Evolutionary conservation across 257 asterid species (phyloP).

Genomic region (Forsythia suspensa): DNA sequence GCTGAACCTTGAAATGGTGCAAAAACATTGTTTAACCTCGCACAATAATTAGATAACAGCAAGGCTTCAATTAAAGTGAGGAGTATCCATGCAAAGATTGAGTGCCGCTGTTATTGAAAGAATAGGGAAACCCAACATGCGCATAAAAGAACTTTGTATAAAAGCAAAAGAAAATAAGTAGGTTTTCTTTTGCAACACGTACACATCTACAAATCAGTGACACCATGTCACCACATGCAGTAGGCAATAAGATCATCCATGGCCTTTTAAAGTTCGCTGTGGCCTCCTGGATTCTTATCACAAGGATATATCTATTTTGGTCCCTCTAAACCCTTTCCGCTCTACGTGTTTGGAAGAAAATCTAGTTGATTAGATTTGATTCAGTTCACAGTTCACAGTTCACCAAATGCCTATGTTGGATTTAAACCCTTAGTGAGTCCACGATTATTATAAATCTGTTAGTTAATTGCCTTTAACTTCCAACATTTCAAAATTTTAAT

Average conservation of each 20-base stretch:
- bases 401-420: neutral
- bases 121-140: neutral
- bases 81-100: neutral
- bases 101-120: neutral
- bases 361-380: neutral
- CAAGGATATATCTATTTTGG: neutral
- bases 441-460: neutral
- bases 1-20: neutral
- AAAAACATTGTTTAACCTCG: neutral
- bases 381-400: neutral
- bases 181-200: neutral
- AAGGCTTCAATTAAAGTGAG: neutral
- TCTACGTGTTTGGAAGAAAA: neutral
- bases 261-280: neutral
- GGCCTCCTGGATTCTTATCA: neutral
- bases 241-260: neutral
- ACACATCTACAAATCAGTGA: neutral
- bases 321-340: neutral
- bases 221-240: neutral
- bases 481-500: neutral
- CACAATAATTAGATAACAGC: neutral
- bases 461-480: neutral
- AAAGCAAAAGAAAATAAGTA: neutral
- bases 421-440: neutral
- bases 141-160: neutral